Evolutionary conservation across 176 grass and related monocot genomes (phyloP).

Genomic region (Aegilops speltoides): DNA sequence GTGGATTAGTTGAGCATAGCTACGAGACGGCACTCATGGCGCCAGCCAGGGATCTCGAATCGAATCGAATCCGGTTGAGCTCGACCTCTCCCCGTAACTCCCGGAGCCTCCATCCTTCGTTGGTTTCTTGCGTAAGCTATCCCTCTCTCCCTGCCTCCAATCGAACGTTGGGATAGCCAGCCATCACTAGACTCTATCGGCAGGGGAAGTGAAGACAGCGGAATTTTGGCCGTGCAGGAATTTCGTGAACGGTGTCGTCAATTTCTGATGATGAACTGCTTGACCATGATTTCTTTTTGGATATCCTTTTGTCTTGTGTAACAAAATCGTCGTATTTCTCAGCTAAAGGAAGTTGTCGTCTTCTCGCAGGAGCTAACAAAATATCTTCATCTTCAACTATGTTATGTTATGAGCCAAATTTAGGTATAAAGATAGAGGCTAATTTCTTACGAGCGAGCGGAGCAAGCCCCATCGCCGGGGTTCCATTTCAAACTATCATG

Average conservation of each 20-base stretch:
- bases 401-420: too few species aligned
- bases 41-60: conserved; percentile 36
- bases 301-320: not conserved
- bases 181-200: not conserved
- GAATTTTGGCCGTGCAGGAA: not conserved
- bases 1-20: not conserved
- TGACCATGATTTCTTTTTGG: not conserved
- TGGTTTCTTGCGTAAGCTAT: not conserved
- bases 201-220: conserved; percentile 19
- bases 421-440: too few species aligned
- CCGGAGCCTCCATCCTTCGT: conserved; percentile 18
- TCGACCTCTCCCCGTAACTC: conserved; percentile 45
- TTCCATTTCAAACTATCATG: too few species aligned
- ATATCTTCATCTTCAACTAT: not conserved
- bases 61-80: conserved; percentile 34
- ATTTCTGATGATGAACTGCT: conserved; percentile 14
- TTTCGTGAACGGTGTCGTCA: not conserved
- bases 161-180: not conserved
- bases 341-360: not conserved
- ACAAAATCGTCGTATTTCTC: not conserved
- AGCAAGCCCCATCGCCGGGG: too few species aligned
- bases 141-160: conserved; percentile 1
- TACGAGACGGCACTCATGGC: conserved; percentile 33
- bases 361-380: not conserved
- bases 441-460: too few species aligned